These are phyloP conservation scores for Geotrichum candidum DNA, from an alignment of 1,139 yeast genomes.

Conservation along the genomic window DNA sequence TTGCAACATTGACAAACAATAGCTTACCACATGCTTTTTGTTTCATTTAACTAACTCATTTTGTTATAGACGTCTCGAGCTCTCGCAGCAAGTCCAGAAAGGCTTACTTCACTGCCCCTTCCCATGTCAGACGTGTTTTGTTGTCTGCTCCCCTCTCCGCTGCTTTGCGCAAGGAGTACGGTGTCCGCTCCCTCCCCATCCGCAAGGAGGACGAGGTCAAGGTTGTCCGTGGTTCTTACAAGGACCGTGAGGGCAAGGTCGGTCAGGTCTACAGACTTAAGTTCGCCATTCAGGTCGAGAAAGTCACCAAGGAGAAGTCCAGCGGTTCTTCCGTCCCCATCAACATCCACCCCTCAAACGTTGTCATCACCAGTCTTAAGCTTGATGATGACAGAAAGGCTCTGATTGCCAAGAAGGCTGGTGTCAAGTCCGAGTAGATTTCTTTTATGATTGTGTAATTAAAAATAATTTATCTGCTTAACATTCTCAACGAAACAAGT, in stretches of 20 bases:
- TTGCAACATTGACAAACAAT: not conserved
- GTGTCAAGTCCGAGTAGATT: constrained; percentile 58
- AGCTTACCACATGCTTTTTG: not conserved
- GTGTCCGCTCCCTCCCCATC: constrained; percentile 92
- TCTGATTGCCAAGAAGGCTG: constrained; percentile 91
- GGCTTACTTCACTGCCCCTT: constrained; percentile 99
- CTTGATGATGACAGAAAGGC: constrained; percentile 99
- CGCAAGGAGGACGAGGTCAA: constrained; percentile 96
- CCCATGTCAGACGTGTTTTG: constrained; percentile 90
- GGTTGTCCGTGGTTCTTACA: constrained; percentile 98
- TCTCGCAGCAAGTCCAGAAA: constrained; percentile 99
- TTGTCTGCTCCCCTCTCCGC: constrained; percentile 98
- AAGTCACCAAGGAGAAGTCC: constrained; percentile 95
- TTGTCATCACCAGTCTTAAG: constrained; percentile 96
- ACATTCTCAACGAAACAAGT: not conserved
- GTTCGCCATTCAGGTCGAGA: constrained; percentile 94
- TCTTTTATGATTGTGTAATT: not conserved
- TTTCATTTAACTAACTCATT: constrained; percentile 3
- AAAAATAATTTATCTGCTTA: not conserved
- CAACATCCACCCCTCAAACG: constrained; percentile 98
- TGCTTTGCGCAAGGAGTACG: constrained; percentile 98
- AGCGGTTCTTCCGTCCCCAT: constrained; percentile 97
- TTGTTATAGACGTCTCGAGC: constrained; percentile 78
- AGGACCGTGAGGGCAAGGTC: constrained; percentile 99
- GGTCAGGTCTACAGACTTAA: constrained; percentile 98